These are phyloP conservation scores for Coemansia furcata DNA, from an alignment of 192 early-diverging fungal species.

Conservation along the genomic window DNA sequence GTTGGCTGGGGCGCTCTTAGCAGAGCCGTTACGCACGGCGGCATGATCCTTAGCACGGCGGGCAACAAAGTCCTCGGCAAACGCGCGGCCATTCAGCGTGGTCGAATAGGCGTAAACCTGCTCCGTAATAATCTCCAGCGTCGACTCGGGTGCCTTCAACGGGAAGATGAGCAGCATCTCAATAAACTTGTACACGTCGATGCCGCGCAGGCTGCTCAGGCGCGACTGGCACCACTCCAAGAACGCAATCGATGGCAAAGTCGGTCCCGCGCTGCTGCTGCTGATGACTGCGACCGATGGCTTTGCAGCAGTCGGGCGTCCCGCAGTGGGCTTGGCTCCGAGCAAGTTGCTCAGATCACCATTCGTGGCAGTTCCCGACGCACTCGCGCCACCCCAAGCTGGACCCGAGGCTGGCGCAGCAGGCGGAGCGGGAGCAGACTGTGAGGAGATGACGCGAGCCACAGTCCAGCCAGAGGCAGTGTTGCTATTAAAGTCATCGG, in stretches of 20 bases:
- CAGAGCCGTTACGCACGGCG: constrained; percentile 18
- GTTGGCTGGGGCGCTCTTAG: constrained; percentile 38
- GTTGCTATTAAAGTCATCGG: background rate
- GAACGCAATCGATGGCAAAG: constrained; percentile 63
- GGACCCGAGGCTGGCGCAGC: background rate
- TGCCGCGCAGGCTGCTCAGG: constrained; percentile 61
- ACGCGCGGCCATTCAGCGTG: constrained; percentile 69
- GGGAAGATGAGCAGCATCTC: constrained; percentile 77
- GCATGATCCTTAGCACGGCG: constrained; percentile 65
- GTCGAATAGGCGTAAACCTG: constrained; percentile 72
- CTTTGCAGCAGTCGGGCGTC: constrained; percentile 9
- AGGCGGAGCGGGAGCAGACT: constrained; percentile 9
- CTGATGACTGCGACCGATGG: constrained; percentile 4
- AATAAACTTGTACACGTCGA: constrained; percentile 67
- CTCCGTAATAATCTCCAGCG: constrained; percentile 74
- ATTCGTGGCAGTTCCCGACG: background rate
- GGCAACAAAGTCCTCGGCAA: constrained; percentile 77
- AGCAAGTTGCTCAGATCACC: background rate
- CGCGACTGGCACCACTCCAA: constrained; percentile 68
- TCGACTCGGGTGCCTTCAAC: constrained; percentile 58
- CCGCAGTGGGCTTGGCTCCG: background rate
- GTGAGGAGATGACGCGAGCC: background rate
- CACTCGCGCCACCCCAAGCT: background rate
- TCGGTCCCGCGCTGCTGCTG: constrained; percentile 9
- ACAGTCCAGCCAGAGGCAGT: constrained; percentile 1